phyloP scores from a whole-genome alignment of 169 alveolate species.

The Plasmodium adleri region DNA sequence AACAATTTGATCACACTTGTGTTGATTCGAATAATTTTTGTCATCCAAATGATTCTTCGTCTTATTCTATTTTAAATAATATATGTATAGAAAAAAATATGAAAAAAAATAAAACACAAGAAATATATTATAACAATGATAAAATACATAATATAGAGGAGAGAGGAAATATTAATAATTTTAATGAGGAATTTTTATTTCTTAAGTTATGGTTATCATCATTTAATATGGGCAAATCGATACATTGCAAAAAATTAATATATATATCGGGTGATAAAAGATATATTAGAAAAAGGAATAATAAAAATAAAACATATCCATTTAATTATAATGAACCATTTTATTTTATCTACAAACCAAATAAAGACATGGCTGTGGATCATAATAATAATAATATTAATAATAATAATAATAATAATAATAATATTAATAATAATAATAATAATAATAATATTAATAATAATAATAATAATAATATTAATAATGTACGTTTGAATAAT shows the following conservation, averaged over 20 bases:
- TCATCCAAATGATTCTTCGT: no score
- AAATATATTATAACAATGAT: neutral
- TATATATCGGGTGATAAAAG: constrained; percentile 3
- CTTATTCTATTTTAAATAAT: no score
- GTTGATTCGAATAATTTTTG: no score
- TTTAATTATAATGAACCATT: neutral
- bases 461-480: neutral
- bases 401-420: neutral
- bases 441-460: neutral
- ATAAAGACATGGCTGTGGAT: neutral
- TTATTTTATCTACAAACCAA: neutral
- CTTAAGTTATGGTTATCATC: neutral
- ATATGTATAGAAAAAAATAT: neutral
- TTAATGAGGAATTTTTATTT: neutral
- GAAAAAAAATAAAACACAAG: constrained; percentile 13
- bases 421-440: neutral
- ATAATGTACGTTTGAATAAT: neutral
- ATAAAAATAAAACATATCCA: constrained; percentile 12
- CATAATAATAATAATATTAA: neutral
- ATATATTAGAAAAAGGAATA: neutral
- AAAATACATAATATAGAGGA: neutral
- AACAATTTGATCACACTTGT: no score
- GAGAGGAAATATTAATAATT: neutral
- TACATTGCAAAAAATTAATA: neutral
- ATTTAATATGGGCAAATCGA: neutral